These are phyloP conservation scores for Zelonia costaricensis DNA, from an alignment of 208 protist species.

Conservation along the genomic window DNA sequence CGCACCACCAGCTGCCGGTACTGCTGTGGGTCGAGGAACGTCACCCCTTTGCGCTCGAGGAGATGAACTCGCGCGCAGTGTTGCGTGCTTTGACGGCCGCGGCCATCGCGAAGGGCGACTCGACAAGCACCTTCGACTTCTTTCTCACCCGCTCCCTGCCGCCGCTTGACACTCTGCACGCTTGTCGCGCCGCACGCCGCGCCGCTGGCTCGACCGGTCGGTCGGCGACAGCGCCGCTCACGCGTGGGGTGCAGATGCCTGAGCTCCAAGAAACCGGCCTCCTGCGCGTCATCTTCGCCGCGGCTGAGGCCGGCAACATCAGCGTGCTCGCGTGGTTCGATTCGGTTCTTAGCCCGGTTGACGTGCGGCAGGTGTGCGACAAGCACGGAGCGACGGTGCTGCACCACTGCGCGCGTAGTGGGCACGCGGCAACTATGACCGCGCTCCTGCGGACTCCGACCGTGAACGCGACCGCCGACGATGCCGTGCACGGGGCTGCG, in stretches of 20 bases:
- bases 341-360: constrained; percentile 9
- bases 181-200: too few species aligned
- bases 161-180: not conserved
- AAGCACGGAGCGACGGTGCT: constrained; percentile 39
- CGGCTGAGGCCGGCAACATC: constrained; percentile 42
- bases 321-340: constrained; percentile 41
- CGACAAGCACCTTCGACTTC: constrained; percentile 35
- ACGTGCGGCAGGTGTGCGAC: constrained; percentile 30
- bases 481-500: not conserved
- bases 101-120: constrained; percentile 25
- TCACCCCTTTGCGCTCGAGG: constrained; percentile 19
- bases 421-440: constrained; percentile 20
- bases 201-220: too few species aligned
- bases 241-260: not conserved
- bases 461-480: not conserved
- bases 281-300: constrained; percentile 31
- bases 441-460: constrained; percentile 24
- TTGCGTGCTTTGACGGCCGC: constrained; percentile 10
- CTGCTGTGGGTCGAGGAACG: constrained; percentile 42
- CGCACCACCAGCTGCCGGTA: constrained; percentile 30
- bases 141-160: constrained; percentile 19
- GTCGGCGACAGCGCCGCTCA: not conserved
- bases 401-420: constrained; percentile 56
- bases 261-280: constrained; percentile 18
- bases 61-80: not conserved